These are phyloP conservation scores for Laburnicola sp. DNA, from an alignment of 2,329 filamentous ascomycete genomes.

Conservation along the genomic window DNA sequence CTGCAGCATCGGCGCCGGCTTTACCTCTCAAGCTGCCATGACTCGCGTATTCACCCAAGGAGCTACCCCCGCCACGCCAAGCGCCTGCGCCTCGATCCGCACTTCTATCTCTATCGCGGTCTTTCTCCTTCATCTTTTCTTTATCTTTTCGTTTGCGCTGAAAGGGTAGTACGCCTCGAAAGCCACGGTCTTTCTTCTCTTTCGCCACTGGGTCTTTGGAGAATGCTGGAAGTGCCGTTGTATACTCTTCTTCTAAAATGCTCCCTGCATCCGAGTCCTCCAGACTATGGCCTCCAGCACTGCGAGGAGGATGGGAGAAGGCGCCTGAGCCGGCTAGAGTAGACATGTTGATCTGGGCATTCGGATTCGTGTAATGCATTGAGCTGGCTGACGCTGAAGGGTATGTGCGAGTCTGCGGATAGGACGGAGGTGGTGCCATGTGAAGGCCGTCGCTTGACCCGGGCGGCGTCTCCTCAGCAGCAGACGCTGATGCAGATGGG, in stretches of 20 bases:
- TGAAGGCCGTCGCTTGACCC: slow-evolving; percentile 43
- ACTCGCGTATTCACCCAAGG: slow-evolving; percentile 26
- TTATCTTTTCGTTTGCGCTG: slow-evolving; percentile 41
- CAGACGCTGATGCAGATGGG: slow-evolving; percentile 33
- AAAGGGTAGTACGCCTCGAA: slow-evolving; percentile 45
- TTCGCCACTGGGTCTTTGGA: slow-evolving; percentile 38
- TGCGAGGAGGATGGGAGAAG: slow-evolving; percentile 30
- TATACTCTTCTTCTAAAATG: slow-evolving; percentile 42
- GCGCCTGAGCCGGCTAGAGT: slow-evolving; percentile 23
- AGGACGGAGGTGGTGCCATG: slow-evolving; percentile 37
- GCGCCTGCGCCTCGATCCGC: slow-evolving; percentile 25
- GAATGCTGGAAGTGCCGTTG: slow-evolving; percentile 43
- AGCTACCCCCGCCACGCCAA: slow-evolving; percentile 14
- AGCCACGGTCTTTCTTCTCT: slow-evolving; percentile 45
- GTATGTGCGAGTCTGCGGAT: slow-evolving; percentile 33
- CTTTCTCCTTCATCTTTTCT: slow-evolving; percentile 30
- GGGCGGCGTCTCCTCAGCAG: slow-evolving; percentile 42
- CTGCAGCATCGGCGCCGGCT: slow-evolving; percentile 22
- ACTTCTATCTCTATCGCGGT: slow-evolving; percentile 23
- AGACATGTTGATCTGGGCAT: slow-evolving; percentile 33
- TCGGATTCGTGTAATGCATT: slow-evolving; percentile 29
- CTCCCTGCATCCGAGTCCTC: slow-evolving; percentile 43
- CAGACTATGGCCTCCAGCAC: slow-evolving; percentile 30
- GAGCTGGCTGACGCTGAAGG: slow-evolving; percentile 27
- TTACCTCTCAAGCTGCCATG: slow-evolving; percentile 16